Base-by-base conservation (phyloP, 345 rosid species). In the Raphanus raphanistrum region DNA sequence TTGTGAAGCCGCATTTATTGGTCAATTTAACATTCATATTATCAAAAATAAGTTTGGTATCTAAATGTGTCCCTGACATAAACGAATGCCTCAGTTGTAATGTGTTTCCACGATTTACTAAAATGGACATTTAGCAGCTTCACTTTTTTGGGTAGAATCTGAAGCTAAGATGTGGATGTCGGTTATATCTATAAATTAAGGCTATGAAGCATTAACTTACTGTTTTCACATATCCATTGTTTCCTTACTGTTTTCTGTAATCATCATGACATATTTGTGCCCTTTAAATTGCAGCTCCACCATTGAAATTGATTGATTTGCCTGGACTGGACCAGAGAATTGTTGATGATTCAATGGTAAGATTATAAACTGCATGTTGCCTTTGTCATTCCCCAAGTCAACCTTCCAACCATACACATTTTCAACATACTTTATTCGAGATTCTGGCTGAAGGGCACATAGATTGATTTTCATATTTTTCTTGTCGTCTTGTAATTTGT, bases 291-390 rank as follows among this genome's bases (percentile, higher is more conserved):
- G 45, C 95, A 94, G 98, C 98, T 68, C 98, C 99, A 12, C 92
- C 99, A 3, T 66, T 95, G 75, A 95, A 92, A 81, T 81, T 95
- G 76, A 83, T 89, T 63, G 99, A 95, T 85, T 87, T 95, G 78
- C 99, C 99, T 72, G 99, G 99, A 80, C 72, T 95, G 84, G 99
- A 92, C 81, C 97, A 95, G 81, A 79, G 96, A 73, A 87, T 87
- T 78, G 86, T 90, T 85, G 99, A 95, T 45, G 99, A 92, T 58
- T 88, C 98, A 48, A 80, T 84, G 96, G 99, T 95, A 74, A 84
- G 91, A 70, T 73, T 57, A 11, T 43, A 48, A 63, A 63, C 72
- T 76, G 62, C 28, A 48, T 48, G 55, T 4, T 48, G 17, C 55
- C 55, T 48, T 45, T 48, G 17, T n/a, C 17, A 48, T 48, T 48